Base-by-base conservation (phyloP, 164 flowering plant species). In the Liriodendron chinense region DNA sequence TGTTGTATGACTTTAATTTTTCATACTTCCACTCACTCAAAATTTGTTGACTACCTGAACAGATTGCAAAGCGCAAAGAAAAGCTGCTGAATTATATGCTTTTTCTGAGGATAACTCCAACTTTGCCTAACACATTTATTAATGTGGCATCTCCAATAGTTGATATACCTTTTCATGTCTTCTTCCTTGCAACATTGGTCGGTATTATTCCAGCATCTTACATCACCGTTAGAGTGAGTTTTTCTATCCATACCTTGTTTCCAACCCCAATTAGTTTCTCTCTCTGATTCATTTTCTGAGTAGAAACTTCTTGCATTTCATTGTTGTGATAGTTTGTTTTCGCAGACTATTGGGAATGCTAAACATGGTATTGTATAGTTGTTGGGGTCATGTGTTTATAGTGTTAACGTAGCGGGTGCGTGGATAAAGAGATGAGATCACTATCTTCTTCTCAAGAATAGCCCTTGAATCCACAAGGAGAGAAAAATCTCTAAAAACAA, bases 91-190 rank as follows among this genome's bases (percentile, higher is more conserved):
- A 74, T 50, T 74, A 74, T 70, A 66, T 74, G 76, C 76, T 74
- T 24, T 68, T 93, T 80, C 74, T 93, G 87, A 89, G 98, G 83
- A 85, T 93, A 74, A 93, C 98, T 71, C 96, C 98, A 34, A 86
- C 96, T n/a, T 81, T 93, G 77, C 98, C 98, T 53, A 93, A 92
- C 80, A 89, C 92, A 9, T 93, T 93, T 70, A 93, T 93, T 80
- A 93, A 93, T 83, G 81, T 93, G 87, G 98, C 98, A 49, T 93
- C 98, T 69, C 94, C 98, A 21, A 93, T 93, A 70, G 94, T 93
- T 75, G 94, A 91, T 78, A 84, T 93, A 79, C 94, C 96, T 56
- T 93, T 88, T 76, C 94, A 90, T 77, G 69, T 87, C 47, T 93
- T 93, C 91, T 89, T 93, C 80, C 76, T 81, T 70, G 96, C 94